A percentile compares a stretch with the other conserved stretches of the same genome.
These are phyloP conservation scores for Handroanthus guayacan DNA, from an alignment of 257 asterid species.

Conservation along the genomic window DNA sequence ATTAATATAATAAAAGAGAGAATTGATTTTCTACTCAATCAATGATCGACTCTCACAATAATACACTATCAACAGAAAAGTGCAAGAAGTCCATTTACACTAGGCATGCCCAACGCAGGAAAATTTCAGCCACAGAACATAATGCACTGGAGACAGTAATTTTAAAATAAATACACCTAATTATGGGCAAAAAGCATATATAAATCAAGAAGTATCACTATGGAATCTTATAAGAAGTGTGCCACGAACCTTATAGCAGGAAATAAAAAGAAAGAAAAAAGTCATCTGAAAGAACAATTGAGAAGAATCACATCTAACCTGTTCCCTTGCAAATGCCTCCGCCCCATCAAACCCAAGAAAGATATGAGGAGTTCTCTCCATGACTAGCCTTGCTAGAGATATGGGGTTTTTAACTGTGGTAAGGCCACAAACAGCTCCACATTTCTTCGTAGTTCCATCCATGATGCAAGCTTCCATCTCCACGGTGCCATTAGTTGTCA, in stretches of 20 bases:
- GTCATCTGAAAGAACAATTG: background rate
- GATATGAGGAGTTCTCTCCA: slow-evolving; percentile 96
- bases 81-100: background rate
- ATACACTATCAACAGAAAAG: background rate
- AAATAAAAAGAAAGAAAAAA: background rate
- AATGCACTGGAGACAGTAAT: background rate
- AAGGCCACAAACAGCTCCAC: slow-evolving; percentile 96
- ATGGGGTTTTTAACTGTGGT: slow-evolving; percentile 79
- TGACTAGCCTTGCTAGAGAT: slow-evolving; percentile 89
- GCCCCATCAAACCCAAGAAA: slow-evolving; percentile 95
- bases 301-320: slow-evolving; percentile 48
- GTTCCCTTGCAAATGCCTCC: slow-evolving; percentile 89
- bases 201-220: background rate
- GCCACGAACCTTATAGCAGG: slow-evolving; percentile 10
- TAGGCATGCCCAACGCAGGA: background rate
- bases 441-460: slow-evolving; percentile 84
- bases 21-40: background rate
- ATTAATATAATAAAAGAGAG: background rate
- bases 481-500: slow-evolving; percentile 78
- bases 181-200: too few species aligned
- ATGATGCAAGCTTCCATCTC: slow-evolving; percentile 98
- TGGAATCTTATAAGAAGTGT: slow-evolving; percentile 13
- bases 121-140: background rate
- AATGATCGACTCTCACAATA: background rate
- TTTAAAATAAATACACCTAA: background rate